Evolutionary conservation across 2,329 filamentous ascomycete species (phyloP).

Genomic region (Trichoderma afroharzianum): DNA sequence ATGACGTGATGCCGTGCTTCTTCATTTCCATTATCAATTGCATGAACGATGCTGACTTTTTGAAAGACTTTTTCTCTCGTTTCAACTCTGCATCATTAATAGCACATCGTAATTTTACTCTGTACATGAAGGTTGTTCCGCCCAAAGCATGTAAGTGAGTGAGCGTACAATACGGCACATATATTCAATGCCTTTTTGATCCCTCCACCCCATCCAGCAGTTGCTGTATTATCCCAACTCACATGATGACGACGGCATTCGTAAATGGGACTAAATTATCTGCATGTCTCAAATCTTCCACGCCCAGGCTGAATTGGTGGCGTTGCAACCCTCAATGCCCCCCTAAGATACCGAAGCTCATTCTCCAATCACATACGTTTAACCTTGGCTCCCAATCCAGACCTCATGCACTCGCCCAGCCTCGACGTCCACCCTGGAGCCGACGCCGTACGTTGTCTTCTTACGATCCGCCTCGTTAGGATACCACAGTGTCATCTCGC

Average conservation of each 20-base stretch:
- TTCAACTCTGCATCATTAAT: background rate
- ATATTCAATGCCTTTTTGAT: background rate
- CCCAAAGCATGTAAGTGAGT: background rate
- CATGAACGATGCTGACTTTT: background rate
- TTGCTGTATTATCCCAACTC: background rate
- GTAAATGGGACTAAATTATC: background rate
- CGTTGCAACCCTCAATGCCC: background rate
- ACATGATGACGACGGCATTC: background rate
- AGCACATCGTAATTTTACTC: background rate
- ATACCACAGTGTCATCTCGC: conserved; percentile 64
- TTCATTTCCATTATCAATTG: background rate
- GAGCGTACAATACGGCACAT: background rate
- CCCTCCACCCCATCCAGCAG: background rate
- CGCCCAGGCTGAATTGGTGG: background rate
- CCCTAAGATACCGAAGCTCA: background rate
- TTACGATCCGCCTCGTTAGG: conserved; percentile 53
- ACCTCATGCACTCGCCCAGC: conserved; percentile 64
- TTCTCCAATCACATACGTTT: conserved; percentile 64
- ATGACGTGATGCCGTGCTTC: background rate
- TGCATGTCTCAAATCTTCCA: background rate
- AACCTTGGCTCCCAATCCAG: conserved; percentile 63
- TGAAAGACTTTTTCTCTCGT: background rate
- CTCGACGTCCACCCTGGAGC: conserved; percentile 63
- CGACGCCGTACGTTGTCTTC: conserved; percentile 58
- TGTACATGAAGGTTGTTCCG: background rate